Evolutionary conservation across 495 filamentous ascomycete genomes (phyloP).

Genomic region (Bombardia bombarda): DNA sequence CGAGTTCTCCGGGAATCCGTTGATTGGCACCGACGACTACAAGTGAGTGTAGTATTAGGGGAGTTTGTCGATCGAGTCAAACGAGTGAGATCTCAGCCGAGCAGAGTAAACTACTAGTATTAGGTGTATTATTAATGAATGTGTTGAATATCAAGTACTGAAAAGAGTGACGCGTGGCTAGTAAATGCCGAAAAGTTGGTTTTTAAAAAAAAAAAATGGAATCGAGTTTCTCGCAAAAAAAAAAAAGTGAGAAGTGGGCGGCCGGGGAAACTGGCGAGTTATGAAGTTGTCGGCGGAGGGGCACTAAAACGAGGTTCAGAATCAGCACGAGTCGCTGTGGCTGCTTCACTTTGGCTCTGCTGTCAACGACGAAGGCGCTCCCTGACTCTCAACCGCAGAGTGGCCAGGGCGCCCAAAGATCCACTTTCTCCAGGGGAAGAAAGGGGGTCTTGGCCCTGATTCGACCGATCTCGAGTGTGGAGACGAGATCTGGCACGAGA

Average conservation of each 20-base stretch:
- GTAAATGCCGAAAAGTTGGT: slow-evolving; percentile 26
- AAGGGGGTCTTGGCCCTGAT: slow-evolving; percentile 4
- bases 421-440: slow-evolving; percentile 8
- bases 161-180: slow-evolving; percentile 44
- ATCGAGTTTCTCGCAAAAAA: slow-evolving; percentile 23
- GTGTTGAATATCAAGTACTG: slow-evolving; percentile 35
- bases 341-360: neutral
- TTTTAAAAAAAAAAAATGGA: slow-evolving; percentile 16
- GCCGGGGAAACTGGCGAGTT: slow-evolving; percentile 33
- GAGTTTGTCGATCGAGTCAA: slow-evolving; percentile 32
- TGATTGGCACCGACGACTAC: too few relatives aligned
- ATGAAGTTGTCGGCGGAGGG: slow-evolving; percentile 22
- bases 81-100: slow-evolving; percentile 36
- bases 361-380: neutral
- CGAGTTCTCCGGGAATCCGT: slow-evolving; percentile 45
- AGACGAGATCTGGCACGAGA: slow-evolving; percentile 12
- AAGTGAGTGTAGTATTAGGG: too few relatives aligned
- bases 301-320: slow-evolving; percentile 14
- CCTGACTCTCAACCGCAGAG: slow-evolving; percentile 3
- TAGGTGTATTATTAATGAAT: slow-evolving; percentile 47
- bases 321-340: slow-evolving; percentile 13
- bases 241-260: slow-evolving; percentile 20
- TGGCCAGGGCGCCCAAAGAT: neutral
- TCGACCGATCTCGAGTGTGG: slow-evolving; percentile 10
- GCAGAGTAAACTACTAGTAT: slow-evolving; percentile 33